Evolutionary conservation across 331 rosid genomes (phyloP).

Genomic region (Malus hybrid): DNA sequence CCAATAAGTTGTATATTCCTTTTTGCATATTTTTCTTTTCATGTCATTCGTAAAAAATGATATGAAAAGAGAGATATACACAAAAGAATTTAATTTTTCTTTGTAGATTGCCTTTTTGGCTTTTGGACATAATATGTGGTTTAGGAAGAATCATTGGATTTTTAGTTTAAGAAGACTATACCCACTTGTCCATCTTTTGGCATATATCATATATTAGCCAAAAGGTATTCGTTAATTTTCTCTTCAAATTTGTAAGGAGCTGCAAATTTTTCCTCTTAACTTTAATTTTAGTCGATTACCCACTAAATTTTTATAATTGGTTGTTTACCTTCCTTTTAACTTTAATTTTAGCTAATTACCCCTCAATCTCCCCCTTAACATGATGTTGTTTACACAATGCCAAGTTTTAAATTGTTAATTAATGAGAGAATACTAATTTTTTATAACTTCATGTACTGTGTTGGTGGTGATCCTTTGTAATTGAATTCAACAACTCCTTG

Average conservation of each 20-base stretch:
- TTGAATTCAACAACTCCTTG: too few species aligned
- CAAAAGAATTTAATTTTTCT: too few species aligned
- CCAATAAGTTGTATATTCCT: too few species aligned
- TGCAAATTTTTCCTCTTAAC: too few species aligned
- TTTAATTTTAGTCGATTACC: too few species aligned
- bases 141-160: neutral
- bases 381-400: neutral
- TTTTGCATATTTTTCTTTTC: too few species aligned
- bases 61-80: neutral
- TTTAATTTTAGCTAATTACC: too few species aligned
- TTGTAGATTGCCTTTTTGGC: neutral
- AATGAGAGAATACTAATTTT: neutral
- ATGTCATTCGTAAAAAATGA: neutral
- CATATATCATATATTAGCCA: neutral
- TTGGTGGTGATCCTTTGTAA: too few species aligned
- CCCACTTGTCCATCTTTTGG: neutral
- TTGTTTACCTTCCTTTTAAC: rapidly evolving
- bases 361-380: neutral
- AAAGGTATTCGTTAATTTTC: neutral
- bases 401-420: neutral
- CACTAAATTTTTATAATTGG: too few species aligned
- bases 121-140: neutral
- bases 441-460: too few species aligned
- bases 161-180: neutral
- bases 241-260: too few species aligned